A percentile compares a stretch with the other conserved stretches of the same genome.
These are phyloP conservation scores for Yamadazyma triangularis DNA, from an alignment of 1,139 yeast genomes.

Conservation along the genomic window DNA sequence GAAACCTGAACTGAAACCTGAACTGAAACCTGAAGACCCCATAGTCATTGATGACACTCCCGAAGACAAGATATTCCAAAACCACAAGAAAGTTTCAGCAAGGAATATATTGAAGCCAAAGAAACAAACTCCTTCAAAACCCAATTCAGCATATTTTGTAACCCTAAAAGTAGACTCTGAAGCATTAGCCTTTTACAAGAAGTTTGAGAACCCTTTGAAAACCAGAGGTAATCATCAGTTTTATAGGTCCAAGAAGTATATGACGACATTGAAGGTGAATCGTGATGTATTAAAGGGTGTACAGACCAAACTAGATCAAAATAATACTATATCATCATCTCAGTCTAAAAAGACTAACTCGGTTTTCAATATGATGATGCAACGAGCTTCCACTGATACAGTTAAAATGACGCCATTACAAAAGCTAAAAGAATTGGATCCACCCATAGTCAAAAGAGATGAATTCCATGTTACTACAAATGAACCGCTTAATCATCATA, in stretches of 20 bases:
- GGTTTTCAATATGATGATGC: conserved; percentile 26
- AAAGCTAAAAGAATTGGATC: conserved; percentile 19
- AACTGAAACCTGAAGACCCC: neutral
- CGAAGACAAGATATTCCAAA: conserved; percentile 18
- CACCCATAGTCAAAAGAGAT: conserved; percentile 14
- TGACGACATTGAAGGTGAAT: conserved; percentile 16
- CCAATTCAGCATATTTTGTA: conserved; percentile 16
- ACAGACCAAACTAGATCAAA: conserved; percentile 1
- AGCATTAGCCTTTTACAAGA: conserved; percentile 22
- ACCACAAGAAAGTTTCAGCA: conserved; percentile 21
- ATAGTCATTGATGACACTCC: no score
- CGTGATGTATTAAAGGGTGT: conserved; percentile 10
- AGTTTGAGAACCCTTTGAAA: conserved; percentile 27
- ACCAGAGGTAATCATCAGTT: conserved; percentile 15
- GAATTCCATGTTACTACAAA: conserved; percentile 18
- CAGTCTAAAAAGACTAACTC: no score
- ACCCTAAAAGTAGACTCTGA: conserved; percentile 23
- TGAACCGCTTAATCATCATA: neutral
- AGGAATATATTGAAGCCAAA: conserved; percentile 15
- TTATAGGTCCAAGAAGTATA: conserved; percentile 1
- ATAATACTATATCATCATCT: conserved; percentile 3
- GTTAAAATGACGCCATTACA: conserved; percentile 19
- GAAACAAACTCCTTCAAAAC: no score
- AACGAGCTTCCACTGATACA: conserved; percentile 14
- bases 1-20: no score